phyloP scores from a whole-genome alignment of 345 rosid species.

The Brassica juncea region DNA sequence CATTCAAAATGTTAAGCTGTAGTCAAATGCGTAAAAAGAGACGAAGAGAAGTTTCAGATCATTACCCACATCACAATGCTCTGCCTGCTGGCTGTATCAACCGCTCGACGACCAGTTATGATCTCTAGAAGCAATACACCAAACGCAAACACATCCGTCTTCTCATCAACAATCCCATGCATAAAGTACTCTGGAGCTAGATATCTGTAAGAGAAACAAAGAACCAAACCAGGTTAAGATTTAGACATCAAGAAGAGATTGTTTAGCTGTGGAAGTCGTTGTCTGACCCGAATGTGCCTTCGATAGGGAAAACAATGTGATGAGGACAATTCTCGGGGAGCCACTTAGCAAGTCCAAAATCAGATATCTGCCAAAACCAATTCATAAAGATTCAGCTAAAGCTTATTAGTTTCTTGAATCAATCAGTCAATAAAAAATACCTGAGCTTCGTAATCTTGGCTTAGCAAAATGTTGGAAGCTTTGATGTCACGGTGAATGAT shows the following conservation, averaged over 20 bases:
- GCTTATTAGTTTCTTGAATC: background rate
- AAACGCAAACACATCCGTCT: conserved; percentile 84
- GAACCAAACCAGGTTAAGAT: background rate
- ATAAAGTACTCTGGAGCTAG: conserved; percentile 94
- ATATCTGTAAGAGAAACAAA: conserved; percentile 48
- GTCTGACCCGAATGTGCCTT: conserved; percentile 93
- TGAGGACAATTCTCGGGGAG: conserved; percentile 91
- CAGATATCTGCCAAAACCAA: conserved; percentile 50
- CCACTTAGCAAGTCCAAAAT: conserved; percentile 96
- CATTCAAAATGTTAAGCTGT: background rate
- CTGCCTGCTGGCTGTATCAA: conserved; percentile 65
- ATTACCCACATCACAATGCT: conserved; percentile 93
- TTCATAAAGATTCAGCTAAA: background rate
- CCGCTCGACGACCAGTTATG: conserved; percentile 85
- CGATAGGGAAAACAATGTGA: conserved; percentile 83
- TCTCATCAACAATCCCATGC: conserved; percentile 89
- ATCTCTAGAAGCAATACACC: conserved; percentile 87
- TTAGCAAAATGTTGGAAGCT: conserved; percentile 87
- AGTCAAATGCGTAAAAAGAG: background rate
- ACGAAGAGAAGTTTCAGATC: conserved; percentile 19
- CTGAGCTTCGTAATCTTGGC: conserved; percentile 78
- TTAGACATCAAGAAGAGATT: background rate
- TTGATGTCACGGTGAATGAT: conserved; percentile 90
- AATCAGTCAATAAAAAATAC: conserved; percentile 31
- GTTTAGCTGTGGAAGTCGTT: background rate